Evolutionary conservation across 202 grass and related monocot genomes (phyloP).

Genomic region (Panicum virgatum): DNA sequence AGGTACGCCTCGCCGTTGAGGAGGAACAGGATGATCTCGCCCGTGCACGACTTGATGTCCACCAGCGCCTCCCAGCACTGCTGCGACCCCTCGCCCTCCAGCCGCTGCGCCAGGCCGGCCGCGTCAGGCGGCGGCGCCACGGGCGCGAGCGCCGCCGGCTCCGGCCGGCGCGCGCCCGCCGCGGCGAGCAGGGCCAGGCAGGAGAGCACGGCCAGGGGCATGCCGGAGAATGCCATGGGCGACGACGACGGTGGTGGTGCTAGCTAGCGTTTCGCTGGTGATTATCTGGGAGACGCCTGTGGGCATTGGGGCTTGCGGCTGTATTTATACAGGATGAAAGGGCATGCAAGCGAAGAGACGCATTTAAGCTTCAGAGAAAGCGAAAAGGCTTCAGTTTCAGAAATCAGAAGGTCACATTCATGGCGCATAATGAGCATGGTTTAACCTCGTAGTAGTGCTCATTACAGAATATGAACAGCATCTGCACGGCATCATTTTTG

Average conservation of each 20-base stretch:
- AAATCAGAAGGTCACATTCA: neutral
- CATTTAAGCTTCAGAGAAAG: neutral
- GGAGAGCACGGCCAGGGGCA: constrained; percentile 3
- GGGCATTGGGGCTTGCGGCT: neutral
- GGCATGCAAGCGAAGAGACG: neutral
- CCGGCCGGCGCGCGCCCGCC: neutral
- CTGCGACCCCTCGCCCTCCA: constrained; percentile 43
- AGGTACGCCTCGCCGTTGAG: constrained; percentile 85
- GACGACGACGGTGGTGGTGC: neutral
- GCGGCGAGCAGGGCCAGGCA: constrained; percentile 18
- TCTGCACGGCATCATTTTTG: too few species aligned
- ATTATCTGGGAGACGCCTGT: neutral
- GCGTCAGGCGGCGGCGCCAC: neutral
- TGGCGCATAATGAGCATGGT: neutral
- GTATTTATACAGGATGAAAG: neutral
- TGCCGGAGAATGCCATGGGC: constrained; percentile 35
- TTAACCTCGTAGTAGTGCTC: too few species aligned
- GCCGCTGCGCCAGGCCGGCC: constrained; percentile 27
- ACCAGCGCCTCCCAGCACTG: constrained; percentile 79
- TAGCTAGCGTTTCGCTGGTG: neutral
- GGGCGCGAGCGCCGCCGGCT: too few species aligned
- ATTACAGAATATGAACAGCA: too few species aligned
- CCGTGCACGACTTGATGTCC: constrained; percentile 79
- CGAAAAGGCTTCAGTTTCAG: neutral
- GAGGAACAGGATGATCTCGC: constrained; percentile 89